Conservation (phyloP, 179 eudicot genomes). For the Beta corolliflora region DNA sequence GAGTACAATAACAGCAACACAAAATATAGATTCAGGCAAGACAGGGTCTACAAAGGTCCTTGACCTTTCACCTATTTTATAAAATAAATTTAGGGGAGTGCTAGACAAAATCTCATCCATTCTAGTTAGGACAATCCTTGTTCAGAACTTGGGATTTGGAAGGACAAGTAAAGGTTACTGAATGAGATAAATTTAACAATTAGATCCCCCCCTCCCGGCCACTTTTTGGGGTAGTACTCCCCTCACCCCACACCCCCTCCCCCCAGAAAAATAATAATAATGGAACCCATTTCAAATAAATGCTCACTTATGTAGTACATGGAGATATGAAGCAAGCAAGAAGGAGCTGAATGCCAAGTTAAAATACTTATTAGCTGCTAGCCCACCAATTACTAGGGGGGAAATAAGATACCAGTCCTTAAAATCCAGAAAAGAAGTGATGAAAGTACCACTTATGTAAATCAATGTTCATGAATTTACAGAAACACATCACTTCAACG, state of each 20-base stretch:
- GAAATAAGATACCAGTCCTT: neutral
- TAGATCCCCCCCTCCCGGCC: neutral
- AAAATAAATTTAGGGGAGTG: neutral
- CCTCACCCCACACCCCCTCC: neutral
- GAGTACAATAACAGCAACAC: neutral
- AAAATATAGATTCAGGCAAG: too few relatives aligned
- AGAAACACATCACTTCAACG: neutral
- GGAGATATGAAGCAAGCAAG: neutral
- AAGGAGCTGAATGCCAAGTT: neutral
- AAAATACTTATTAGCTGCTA: neutral
- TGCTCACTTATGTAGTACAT: neutral
- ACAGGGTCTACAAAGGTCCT: too few relatives aligned
- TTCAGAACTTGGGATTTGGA: neutral
- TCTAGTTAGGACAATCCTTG: neutral
- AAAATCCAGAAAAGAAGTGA: slow-evolving; percentile 4
- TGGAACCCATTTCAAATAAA: neutral
- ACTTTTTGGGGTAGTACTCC: too few relatives aligned
- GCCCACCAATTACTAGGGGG: neutral
- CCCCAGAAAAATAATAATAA: neutral
- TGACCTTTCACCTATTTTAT: neutral
- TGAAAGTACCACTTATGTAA: neutral
- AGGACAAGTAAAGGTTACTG: neutral
- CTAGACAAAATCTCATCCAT: neutral
- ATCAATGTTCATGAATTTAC: neutral
- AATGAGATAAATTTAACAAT: neutral